These are phyloP conservation scores for Cicer yamashitae DNA, from an alignment of 306 rosid genomes.

Conservation along the genomic window DNA sequence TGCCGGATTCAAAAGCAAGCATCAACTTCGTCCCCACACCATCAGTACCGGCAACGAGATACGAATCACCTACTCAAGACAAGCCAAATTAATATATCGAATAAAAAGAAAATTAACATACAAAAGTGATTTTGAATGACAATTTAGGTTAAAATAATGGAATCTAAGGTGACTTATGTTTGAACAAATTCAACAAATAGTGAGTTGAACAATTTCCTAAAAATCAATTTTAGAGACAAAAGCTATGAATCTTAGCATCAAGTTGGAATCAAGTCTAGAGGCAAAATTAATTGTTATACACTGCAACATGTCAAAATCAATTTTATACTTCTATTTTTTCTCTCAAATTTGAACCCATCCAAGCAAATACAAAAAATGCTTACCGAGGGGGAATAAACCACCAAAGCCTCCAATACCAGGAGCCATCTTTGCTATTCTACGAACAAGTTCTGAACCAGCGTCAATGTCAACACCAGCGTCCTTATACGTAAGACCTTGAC, in stretches of 20 bases:
- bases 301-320: not conserved
- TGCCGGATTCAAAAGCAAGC: slow-evolving; percentile 90
- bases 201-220: not conserved
- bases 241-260: not conserved
- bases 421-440: slow-evolving; percentile 87
- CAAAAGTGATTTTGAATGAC: not conserved
- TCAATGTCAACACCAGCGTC: slow-evolving; percentile 95
- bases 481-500: slow-evolving; percentile 69
- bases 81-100: slow-evolving; percentile 13
- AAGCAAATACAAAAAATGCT: not conserved
- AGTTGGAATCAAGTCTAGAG: too few relatives aligned
- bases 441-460: slow-evolving; percentile 89
- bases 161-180: not conserved
- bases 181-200: not conserved
- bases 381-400: slow-evolving; percentile 88
- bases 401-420: slow-evolving; percentile 98
- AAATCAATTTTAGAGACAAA: not conserved
- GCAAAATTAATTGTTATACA: not conserved
- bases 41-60: slow-evolving; percentile 92
- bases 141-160: not conserved
- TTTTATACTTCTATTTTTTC: not conserved
- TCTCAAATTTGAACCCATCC: not conserved
- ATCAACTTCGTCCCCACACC: slow-evolving; percentile 94
- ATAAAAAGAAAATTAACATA: not conserved
- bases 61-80: slow-evolving; percentile 68